Evolutionary conservation across 306 rosid species (phyloP).

Genomic region (Prosopis cineraria): DNA sequence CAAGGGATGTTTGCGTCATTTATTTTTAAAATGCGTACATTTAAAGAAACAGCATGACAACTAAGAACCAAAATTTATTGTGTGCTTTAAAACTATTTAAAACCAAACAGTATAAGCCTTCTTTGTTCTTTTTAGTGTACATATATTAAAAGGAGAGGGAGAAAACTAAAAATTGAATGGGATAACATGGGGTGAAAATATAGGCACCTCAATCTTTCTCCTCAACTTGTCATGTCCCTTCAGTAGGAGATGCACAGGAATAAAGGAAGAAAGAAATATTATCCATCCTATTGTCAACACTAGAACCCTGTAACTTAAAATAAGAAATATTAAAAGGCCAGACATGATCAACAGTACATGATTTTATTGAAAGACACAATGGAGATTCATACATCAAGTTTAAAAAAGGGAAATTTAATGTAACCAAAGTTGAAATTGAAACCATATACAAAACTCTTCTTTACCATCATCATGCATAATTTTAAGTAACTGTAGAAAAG

Average conservation of each 20-base stretch:
- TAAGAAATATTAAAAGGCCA: slow-evolving; percentile 28
- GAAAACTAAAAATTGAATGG: slow-evolving; percentile 1
- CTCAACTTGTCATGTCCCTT: slow-evolving; percentile 75
- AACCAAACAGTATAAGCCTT: slow-evolving; percentile 1
- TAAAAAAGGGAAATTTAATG: neutral
- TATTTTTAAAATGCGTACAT: neutral
- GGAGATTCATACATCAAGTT: slow-evolving; percentile 18
- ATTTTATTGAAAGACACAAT: neutral
- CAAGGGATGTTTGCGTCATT: neutral
- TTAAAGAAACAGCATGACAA: no score
- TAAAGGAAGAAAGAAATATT: slow-evolving; percentile 83
- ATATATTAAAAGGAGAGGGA: neutral
- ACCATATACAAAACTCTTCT: slow-evolving; percentile 15
- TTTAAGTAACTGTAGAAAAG: neutral
- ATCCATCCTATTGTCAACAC: slow-evolving; percentile 91
- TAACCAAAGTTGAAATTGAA: slow-evolving; percentile 9
- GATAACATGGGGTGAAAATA: neutral
- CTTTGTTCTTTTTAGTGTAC: neutral
- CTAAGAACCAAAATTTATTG: slow-evolving; percentile 1
- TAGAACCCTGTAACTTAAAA: slow-evolving; percentile 68
- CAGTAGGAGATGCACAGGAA: slow-evolving; percentile 75
- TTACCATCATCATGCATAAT: slow-evolving; percentile 5
- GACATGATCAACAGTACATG: neutral
- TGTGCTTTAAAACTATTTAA: slow-evolving; percentile 13
- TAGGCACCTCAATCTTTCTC: slow-evolving; percentile 75